Conservation (phyloP, 2,329 filamentous ascomycete species). For the Fusarium sp. region DNA sequence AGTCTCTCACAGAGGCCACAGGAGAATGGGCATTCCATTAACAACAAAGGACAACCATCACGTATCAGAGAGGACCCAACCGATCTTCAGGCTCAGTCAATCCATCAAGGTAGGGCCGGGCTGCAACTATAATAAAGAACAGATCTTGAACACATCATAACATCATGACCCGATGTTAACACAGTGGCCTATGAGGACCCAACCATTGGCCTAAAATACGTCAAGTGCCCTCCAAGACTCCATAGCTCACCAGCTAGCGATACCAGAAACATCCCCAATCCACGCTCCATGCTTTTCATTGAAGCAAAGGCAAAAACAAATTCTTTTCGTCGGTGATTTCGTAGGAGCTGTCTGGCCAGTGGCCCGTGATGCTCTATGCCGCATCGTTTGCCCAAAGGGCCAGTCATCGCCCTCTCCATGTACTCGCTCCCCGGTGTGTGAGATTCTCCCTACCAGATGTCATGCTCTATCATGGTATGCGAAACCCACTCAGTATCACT, state of each 20-base stretch:
- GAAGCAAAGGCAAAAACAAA: neutral
- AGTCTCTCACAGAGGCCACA: too few species aligned
- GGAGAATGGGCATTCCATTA: too few species aligned
- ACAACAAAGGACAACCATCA: neutral
- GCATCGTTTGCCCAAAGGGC: neutral
- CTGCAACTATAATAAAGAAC: too few species aligned
- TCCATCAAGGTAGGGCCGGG: too few species aligned
- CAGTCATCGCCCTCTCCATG: neutral
- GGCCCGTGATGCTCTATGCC: neutral
- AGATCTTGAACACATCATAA: too few species aligned
- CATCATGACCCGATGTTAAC: too few species aligned
- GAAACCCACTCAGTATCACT: constrained; percentile 60
- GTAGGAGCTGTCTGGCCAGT: neutral
- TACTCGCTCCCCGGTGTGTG: neutral
- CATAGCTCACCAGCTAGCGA: neutral
- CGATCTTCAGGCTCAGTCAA: too few species aligned
- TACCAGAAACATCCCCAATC: neutral
- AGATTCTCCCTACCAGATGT: constrained; percentile 51
- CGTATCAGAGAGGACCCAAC: too few species aligned
- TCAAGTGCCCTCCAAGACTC: neutral
- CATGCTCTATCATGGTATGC: constrained; percentile 58
- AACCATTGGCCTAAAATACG: neutral
- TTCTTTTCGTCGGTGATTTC: neutral
- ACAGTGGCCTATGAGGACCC: too few species aligned
- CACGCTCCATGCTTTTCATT: neutral